Evolutionary conservation across 257 asterid genomes (phyloP).

Genomic region (Solanum sitiens): DNA sequence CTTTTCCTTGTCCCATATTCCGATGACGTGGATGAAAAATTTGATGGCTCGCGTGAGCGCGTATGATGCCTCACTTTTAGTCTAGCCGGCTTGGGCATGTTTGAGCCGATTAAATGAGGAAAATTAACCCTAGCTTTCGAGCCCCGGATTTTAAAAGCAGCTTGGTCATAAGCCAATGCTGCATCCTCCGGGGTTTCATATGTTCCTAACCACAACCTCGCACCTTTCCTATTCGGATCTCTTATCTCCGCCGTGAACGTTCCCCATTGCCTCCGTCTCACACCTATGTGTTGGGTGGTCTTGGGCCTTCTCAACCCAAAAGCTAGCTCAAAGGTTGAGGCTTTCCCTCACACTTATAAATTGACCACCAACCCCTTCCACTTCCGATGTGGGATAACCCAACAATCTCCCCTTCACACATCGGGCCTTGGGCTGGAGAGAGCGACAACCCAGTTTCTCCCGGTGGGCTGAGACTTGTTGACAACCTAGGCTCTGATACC

Average conservation of each 20-base stretch:
- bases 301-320: no score
- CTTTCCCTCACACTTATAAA: no score
- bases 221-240: not conserved
- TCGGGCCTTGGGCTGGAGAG: no score
- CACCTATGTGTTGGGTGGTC: no score
- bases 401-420: no score
- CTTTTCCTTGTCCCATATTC: not conserved
- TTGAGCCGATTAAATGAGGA: not conserved
- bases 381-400: no score
- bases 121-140: not conserved
- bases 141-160: slow-evolving; percentile 6
- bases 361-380: no score
- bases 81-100: not conserved
- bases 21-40: not conserved
- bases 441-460: no score
- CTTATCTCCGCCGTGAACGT: slow-evolving; percentile 14
- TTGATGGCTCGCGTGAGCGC: not conserved
- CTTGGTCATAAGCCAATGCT: slow-evolving; percentile 10
- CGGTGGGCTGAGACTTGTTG: no score
- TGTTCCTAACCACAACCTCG: slow-evolving; percentile 9
- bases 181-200: slow-evolving; percentile 10
- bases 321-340: no score
- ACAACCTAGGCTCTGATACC: no score
- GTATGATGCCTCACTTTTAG: not conserved
- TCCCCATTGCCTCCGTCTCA: slow-evolving; percentile 12